phyloP scores from a whole-genome alignment of 495 filamentous ascomycete species.

The Penicillium mononematosum region DNA sequence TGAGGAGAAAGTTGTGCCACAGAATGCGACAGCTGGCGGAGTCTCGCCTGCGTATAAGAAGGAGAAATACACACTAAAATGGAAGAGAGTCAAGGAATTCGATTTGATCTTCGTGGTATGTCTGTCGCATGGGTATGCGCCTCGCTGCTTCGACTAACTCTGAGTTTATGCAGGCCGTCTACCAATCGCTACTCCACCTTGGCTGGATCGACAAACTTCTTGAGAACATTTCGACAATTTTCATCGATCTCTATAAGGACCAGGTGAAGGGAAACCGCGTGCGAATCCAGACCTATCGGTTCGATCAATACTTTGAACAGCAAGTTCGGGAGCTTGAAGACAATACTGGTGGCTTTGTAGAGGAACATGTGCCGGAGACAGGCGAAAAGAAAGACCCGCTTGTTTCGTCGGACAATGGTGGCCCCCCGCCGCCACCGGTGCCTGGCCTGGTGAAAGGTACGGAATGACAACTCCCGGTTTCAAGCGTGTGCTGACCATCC shows the following conservation, averaged over 20 bases:
- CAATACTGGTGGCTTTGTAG: conserved; percentile 39
- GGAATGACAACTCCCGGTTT: conserved; percentile 20
- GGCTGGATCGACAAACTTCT: conserved; percentile 97
- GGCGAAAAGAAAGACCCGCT: conserved; percentile 45
- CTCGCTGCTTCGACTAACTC: conserved; percentile 23
- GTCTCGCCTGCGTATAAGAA: conserved; percentile 69
- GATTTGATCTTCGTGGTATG: conserved; percentile 94
- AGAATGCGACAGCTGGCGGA: conserved; percentile 29
- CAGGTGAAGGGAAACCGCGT: conserved; percentile 80
- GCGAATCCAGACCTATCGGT: conserved; percentile 70
- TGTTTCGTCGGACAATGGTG: conserved; percentile 49
- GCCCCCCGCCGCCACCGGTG: conserved; percentile 53
- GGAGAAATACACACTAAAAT: conserved; percentile 93
- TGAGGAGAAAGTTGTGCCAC: conserved; percentile 76
- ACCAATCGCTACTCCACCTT: conserved; percentile 89
- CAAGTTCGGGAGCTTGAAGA: conserved; percentile 83
- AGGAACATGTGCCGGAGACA: conserved; percentile 28
- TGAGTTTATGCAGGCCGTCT: conserved; percentile 70
- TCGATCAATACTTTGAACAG: conserved; percentile 92
- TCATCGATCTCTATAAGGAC: conserved; percentile 81
- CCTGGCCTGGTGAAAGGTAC: conserved; percentile 55
- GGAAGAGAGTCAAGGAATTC: conserved; percentile 87
- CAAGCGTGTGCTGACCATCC: conserved; percentile 31
- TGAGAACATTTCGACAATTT: conserved; percentile 88
- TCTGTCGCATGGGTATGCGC: conserved; percentile 19